Evolutionary conservation across 345 rosid genomes (phyloP).

Genomic region (Corchorus capsularis): DNA sequence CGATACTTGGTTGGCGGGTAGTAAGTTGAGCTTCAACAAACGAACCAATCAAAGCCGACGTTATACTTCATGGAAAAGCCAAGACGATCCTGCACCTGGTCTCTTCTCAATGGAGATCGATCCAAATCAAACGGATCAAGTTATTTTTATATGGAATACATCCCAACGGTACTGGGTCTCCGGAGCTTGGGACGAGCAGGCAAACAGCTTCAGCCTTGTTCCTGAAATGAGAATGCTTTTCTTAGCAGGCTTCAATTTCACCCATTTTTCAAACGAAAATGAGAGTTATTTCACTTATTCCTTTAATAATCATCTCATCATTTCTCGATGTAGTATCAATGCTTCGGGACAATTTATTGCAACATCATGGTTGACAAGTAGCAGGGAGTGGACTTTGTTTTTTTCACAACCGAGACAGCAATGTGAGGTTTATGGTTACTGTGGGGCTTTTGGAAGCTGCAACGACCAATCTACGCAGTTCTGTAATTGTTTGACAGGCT

Average conservation of each 20-base stretch:
- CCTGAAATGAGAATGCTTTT: too few relatives aligned
- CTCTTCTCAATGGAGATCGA: constrained; percentile 64
- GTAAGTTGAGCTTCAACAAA: constrained; percentile 48
- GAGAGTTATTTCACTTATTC: constrained; percentile 41
- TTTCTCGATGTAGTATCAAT: constrained; percentile 46
- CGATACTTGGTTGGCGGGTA: constrained; percentile 66
- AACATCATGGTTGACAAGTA: constrained; percentile 36
- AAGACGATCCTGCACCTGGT: constrained; percentile 65
- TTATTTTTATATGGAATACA: constrained; percentile 58
- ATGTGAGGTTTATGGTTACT: constrained; percentile 66
- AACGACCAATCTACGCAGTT: neutral
- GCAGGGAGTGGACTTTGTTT: constrained; percentile 50
- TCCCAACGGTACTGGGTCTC: too few relatives aligned
- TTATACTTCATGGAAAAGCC: constrained; percentile 62
- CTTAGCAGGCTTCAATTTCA: constrained; percentile 15
- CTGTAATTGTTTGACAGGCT: constrained; percentile 35
- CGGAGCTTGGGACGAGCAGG: neutral
- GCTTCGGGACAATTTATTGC: constrained; percentile 59
- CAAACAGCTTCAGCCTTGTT: too few relatives aligned
- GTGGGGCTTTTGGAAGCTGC: constrained; percentile 61
- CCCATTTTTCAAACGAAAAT: constrained; percentile 18
- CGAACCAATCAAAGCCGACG: constrained; percentile 29
- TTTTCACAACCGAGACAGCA: constrained; percentile 67
- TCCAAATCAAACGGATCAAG: constrained; percentile 41
- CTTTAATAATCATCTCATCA: constrained; percentile 4